These are phyloP conservation scores for Backusella mclennaniae DNA, from an alignment of 192 early-diverging fungal genomes.

Conservation along the genomic window DNA sequence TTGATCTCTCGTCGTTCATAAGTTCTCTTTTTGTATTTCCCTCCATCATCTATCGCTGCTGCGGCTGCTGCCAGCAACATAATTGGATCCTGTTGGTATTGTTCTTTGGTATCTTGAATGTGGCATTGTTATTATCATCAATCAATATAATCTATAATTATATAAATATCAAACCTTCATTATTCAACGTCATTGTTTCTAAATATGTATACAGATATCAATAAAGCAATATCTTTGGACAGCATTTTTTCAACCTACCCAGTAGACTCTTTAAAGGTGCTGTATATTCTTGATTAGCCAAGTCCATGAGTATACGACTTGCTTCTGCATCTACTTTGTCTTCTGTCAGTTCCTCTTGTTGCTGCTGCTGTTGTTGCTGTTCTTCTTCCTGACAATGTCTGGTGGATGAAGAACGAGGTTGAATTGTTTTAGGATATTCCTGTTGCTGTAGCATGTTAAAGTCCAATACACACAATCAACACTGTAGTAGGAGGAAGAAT, in stretches of 20 bases:
- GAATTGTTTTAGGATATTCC: constrained; percentile 14
- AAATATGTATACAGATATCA: background rate
- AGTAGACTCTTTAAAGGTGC: background rate
- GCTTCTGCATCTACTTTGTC: constrained; percentile 38
- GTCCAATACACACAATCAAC: no score
- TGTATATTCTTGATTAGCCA: constrained; percentile 31
- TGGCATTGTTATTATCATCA: background rate
- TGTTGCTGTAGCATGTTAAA: constrained; percentile 11
- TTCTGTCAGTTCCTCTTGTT: background rate
- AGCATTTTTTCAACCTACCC: background rate
- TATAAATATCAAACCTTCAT: background rate
- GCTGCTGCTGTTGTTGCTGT: background rate
- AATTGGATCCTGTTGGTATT: constrained; percentile 18
- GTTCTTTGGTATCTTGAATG: background rate
- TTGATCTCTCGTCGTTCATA: constrained; percentile 15
- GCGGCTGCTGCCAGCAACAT: constrained; percentile 28
- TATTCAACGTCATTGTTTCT: background rate
- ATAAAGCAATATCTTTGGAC: background rate
- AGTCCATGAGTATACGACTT: constrained; percentile 33
- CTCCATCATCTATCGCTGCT: constrained; percentile 16
- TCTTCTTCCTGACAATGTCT: constrained; percentile 4
- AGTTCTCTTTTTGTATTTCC: constrained; percentile 7
- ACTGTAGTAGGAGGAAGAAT: background rate
- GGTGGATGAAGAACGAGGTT: constrained; percentile 29
- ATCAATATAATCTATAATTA: background rate